Conservation (phyloP, 164 flowering plant species). For the Nymphaea thermarum region DNA sequence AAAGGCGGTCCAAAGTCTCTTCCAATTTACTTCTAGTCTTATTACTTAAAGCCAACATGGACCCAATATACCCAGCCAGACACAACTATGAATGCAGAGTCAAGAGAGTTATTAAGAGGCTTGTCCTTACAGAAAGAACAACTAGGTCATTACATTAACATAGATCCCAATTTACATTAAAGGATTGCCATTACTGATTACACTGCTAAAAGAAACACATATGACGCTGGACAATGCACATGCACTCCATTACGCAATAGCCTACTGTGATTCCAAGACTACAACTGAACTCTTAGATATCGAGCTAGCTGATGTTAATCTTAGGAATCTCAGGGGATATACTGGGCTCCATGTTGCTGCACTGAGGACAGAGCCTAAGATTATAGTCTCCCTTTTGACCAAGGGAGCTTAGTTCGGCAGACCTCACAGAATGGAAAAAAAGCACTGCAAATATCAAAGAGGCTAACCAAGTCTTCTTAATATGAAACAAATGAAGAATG, state of each 20-base stretch:
- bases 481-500: constrained; percentile 52
- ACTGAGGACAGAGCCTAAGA: constrained; percentile 68
- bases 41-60: no score
- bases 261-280: constrained; percentile 75
- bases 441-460: constrained; percentile 79
- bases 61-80: no score
- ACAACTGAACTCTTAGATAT: constrained; percentile 73
- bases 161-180: no score
- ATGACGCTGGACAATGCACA: constrained; percentile 69
- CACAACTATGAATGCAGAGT: no score
- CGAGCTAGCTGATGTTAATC: constrained; percentile 76
- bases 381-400: constrained; percentile 76
- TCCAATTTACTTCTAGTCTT: no score
- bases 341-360: constrained; percentile 89
- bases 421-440: constrained; percentile 76
- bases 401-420: constrained; percentile 71
- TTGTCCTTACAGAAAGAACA: no score
- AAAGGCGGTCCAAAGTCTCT: no score
- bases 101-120: no score
- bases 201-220: constrained; percentile 55
- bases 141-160: no score
- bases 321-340: constrained; percentile 46
- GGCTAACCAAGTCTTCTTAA: constrained; percentile 56
- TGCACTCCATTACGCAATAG: constrained; percentile 91
- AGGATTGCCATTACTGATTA: no score